Evolutionary conservation across 106 monocot genomes (phyloP), one percentile per base, ranked within the genome.

Genomic region (Xerophyta viscosa): DNA sequence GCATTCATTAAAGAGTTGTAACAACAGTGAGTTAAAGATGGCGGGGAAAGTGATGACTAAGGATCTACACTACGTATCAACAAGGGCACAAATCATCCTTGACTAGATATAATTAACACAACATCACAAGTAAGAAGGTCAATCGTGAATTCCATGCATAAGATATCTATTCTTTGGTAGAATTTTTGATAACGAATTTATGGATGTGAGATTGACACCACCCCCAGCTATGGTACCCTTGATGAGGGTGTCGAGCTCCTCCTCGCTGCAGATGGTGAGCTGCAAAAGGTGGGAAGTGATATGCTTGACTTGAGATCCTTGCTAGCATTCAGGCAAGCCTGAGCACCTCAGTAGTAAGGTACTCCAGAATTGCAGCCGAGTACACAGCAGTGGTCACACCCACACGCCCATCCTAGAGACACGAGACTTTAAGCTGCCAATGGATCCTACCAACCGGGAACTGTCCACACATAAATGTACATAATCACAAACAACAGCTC

Each of bases 191-290:
- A 11, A 65, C 54, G 6, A 54, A 65, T 44, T 65, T 65, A 44
- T 65, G 65, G 12, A 65, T 65, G 44, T 65, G 65, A 24, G 65
- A 6, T 54, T 65, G 22, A 65, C 65, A 31, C 65, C 65, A 45
- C 65, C 65, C 14, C 65, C 65, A 36, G 65, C 65, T 45, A 65
- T 65, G 45, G 65, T 65, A n/a, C 65, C 65, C 65, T 65, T 65
- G 21, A 65, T 65, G 42, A 65, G 54, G 1, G 65, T 65, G 44
- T 65, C 65, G 25, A 65, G 65, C 44, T 65, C 65, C 45, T 65
- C 65, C 43, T 65, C 65, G 7, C 65, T 54, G 24, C 65, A 54
- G 20, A 65, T 65, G 29, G 65, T 54, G 3, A 65, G 65, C 54
- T 65, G 65, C 15, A 65, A 53, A 30, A 54, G 65, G 24, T 54